Evolutionary conservation across 2,329 filamentous ascomycete species (phyloP).

Genomic region (Microdochium nivale): DNA sequence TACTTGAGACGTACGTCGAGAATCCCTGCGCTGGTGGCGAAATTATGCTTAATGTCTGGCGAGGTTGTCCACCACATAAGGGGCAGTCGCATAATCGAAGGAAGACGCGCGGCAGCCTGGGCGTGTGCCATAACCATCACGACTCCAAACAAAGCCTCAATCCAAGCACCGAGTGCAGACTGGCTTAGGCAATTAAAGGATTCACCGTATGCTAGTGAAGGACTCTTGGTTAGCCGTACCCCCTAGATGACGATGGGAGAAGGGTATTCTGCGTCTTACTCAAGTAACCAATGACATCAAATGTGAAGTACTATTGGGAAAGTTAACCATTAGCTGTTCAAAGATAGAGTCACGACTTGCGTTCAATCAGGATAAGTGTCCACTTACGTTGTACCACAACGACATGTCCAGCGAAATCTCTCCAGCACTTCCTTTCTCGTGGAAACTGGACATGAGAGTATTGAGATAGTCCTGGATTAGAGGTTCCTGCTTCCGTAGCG

Average conservation of each 20-base stretch:
- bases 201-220: background rate
- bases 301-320: background rate
- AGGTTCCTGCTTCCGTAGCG: background rate
- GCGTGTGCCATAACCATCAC: background rate
- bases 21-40: background rate
- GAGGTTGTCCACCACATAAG: background rate
- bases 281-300: background rate
- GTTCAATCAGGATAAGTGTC: background rate
- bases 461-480: conserved; percentile 22
- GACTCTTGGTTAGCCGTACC: background rate
- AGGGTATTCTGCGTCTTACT: background rate
- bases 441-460: conserved; percentile 23
- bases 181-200: background rate
- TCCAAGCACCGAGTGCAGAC: background rate
- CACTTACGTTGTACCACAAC: conserved; percentile 29
- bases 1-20: background rate
- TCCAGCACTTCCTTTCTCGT: conserved; percentile 7
- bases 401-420: conserved; percentile 20
- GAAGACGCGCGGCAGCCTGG: background rate
- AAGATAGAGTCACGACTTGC: background rate
- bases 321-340: background rate
- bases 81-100: background rate
- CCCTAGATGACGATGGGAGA: background rate
- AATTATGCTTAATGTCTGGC: background rate
- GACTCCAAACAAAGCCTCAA: background rate